Base-by-base conservation (phyloP, 208 protist species). In the Phytomonas sp. region DNA sequence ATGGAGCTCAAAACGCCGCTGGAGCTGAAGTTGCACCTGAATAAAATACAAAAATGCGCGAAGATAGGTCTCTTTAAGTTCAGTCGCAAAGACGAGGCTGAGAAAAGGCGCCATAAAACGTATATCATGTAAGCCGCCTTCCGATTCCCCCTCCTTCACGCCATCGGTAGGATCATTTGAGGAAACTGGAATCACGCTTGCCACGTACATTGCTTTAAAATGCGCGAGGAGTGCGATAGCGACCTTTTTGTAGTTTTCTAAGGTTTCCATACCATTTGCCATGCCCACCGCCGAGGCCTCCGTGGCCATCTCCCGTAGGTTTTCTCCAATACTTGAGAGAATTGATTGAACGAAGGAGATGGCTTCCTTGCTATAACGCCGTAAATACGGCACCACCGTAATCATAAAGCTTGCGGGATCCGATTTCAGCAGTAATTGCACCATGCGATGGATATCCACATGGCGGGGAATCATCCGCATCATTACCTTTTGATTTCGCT, bases 31-130 rank as follows among this genome's bases (percentile, higher is more conserved):
- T 66, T 93, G 87, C 65, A 84, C 75, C 68, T 90, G 84, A 36
- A 89, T 73, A 88, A 91, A 89, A 69, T 84, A 82, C 11, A 93
- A 70, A 31, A 91, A 87, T 12, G 71, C 70, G 23, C 72, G 79
- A 29, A 93, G 74, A 66, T 89, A 89, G 19, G 66, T 78, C 37
- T 77, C 42, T 60, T 64, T 37, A 52, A 93, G 76, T 63, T 93
- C 88, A 45, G 70, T 73, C 0, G 75, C 60, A n/a, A 76, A 42
- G 30, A 87, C 70, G n/a, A 89, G 80, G 67, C 87, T 81, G n/a
- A 93, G 70, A 69, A 93, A 90, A 0, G 87, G 87, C 26, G 83
- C 80, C 29, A 93, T 23, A 75, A 88, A 93, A 60, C 87, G 87
- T 40, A 88, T 82, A 59, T 93, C 87, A 19, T 71, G 82, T 34